Evolutionary conservation across 2,329 filamentous ascomycete species (phyloP).

Genomic region (Aureobasidium sp.): DNA sequence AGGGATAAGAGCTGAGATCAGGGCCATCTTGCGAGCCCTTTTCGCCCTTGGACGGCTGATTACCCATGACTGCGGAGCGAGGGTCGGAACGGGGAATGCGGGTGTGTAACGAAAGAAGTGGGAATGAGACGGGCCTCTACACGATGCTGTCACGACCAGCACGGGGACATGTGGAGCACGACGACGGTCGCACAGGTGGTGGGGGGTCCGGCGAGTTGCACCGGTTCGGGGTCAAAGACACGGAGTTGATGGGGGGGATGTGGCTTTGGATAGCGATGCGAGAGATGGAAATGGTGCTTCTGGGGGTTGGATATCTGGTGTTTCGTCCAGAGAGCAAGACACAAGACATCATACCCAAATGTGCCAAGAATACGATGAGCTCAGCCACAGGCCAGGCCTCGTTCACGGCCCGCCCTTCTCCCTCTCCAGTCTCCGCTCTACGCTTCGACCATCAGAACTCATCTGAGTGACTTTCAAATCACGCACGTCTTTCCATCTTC

Average conservation of each 20-base stretch:
- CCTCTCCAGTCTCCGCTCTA: not conserved
- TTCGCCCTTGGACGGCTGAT: conserved; percentile 58
- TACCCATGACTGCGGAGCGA: conserved; percentile 52
- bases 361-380: too few species aligned
- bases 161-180: conserved; percentile 15
- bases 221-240: not conserved
- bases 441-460: not conserved
- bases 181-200: not conserved
- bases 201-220: not conserved
- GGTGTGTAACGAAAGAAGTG: conserved; percentile 1
- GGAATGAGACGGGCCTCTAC: conserved; percentile 10
- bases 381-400: too few species aligned
- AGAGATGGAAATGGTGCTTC: not conserved
- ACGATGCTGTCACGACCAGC: conserved; percentile 42
- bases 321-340: not conserved
- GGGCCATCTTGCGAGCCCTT: conserved; percentile 42
- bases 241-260: not conserved
- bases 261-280: not conserved
- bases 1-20: conserved; percentile 75
- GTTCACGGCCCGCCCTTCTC: too few species aligned
- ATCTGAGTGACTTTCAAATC: conserved; percentile 1
- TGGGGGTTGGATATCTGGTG: not conserved
- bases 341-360: too few species aligned
- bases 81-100: not conserved
- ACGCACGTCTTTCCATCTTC: not conserved